Conservation (phyloP, 345 rosid species). For the Sisymbrium altissimum region DNA sequence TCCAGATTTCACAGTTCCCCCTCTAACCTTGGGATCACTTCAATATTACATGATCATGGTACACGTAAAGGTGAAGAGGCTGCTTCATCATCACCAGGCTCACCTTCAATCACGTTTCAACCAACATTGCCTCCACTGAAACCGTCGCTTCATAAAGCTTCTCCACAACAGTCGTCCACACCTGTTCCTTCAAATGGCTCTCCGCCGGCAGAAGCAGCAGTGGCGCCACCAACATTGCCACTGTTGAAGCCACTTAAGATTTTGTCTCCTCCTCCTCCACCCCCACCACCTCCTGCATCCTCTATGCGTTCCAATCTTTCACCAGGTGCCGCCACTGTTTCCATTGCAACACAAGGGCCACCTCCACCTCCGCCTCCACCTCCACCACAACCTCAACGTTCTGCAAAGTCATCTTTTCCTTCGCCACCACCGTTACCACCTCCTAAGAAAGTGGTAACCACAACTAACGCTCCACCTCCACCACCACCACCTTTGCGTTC, state of each 20-base stretch:
- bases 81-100: constrained; percentile 26
- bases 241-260: constrained; percentile 5
- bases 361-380: constrained; percentile 27
- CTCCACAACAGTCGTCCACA: constrained; percentile 5
- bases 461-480: constrained; percentile 44
- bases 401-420: constrained; percentile 25
- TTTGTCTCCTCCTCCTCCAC: constrained; percentile 30
- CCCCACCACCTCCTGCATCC: constrained; percentile 15
- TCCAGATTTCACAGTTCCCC: constrained; percentile 57
- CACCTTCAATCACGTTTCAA: constrained; percentile 17
- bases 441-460: constrained; percentile 23
- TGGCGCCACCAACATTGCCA: constrained; percentile 21
- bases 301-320: constrained; percentile 14
- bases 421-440: constrained; percentile 32
- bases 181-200: constrained; percentile 12
- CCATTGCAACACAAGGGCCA: constrained; percentile 22
- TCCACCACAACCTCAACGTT: constrained; percentile 25
- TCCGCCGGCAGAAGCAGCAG: constrained; percentile 13
- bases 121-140: constrained; percentile 29
- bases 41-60: constrained; percentile 69
- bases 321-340: constrained; percentile 2
- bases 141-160: constrained; percentile 11
- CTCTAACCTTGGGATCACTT: constrained; percentile 65
- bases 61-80: constrained; percentile 43
- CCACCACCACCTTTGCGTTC: constrained; percentile 44